These are phyloP conservation scores for Rhodotorula sp. DNA, from an alignment of 1,284 basidiomycete genomes.

Conservation along the genomic window DNA sequence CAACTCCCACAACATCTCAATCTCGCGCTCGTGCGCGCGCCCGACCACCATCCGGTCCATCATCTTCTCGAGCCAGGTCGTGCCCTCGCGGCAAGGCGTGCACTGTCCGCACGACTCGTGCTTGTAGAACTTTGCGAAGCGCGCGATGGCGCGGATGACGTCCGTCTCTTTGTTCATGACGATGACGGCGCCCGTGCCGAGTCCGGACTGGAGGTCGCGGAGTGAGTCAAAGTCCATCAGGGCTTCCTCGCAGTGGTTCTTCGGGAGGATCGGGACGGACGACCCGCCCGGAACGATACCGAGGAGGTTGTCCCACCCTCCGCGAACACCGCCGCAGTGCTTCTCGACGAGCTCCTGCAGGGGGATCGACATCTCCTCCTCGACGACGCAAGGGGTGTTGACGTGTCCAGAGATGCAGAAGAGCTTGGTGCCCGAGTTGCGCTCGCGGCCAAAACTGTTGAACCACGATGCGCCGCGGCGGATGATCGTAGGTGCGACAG, in stretches of 20 bases:
- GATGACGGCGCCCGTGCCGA: constrained; percentile 96
- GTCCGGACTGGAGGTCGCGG: constrained; percentile 88
- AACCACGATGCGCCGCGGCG: constrained; percentile 92
- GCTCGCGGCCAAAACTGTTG: constrained; percentile 82
- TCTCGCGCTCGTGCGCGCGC: constrained; percentile 84
- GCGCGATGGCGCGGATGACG: constrained; percentile 85
- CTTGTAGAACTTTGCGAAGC: constrained; percentile 95
- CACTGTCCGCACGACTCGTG: constrained; percentile 99
- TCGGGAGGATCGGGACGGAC: constrained; percentile 91
- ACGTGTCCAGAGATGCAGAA: constrained; percentile 96
- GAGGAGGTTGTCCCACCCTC: constrained; percentile 93
- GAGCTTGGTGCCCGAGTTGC: constrained; percentile 94
- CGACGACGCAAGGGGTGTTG: constrained; percentile 96
- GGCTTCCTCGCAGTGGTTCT: constrained; percentile 74
- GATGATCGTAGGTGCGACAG: constrained; percentile 95
- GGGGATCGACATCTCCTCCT: constrained; percentile 99
- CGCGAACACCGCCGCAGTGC: constrained; percentile 90
- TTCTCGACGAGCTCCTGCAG: constrained; percentile 91
- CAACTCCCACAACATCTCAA: constrained; percentile 92
- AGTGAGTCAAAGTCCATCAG: constrained; percentile 99
- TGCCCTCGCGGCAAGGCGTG: constrained; percentile 65
- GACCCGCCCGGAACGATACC: constrained; percentile 94
- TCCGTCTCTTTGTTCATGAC: constrained; percentile 99
- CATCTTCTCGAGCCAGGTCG: constrained; percentile 99
- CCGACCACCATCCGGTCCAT: constrained; percentile 87